Percentiles rank a stretch among this genome's conserved stretches.
These are phyloP conservation scores for Metschnikowia gelsemii DNA, from an alignment of 805 yeast genomes.

Conservation along the genomic window DNA sequence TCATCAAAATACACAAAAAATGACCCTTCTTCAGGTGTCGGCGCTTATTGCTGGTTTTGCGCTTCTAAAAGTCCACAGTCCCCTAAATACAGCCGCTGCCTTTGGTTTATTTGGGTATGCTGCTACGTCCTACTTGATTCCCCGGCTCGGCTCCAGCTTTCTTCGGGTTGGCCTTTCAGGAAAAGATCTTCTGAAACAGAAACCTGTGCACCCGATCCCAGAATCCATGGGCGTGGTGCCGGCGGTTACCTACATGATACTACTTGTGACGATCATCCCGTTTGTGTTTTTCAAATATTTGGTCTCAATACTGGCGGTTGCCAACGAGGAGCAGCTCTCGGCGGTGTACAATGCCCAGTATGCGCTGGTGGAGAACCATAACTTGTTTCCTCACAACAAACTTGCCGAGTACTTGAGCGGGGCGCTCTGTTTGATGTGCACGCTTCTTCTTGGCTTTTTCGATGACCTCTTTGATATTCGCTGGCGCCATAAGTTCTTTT, in stretches of 20 bases:
- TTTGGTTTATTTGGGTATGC: conserved; percentile 67
- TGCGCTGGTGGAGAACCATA: conserved; percentile 29
- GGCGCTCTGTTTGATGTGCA: conserved; percentile 76
- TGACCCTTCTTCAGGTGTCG: conserved; percentile 6
- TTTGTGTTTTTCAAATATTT: conserved; percentile 75
- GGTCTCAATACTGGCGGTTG: conserved; percentile 44
- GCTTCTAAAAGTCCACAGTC: conserved; percentile 32
- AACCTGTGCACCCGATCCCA: conserved; percentile 65
- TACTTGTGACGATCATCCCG: conserved; percentile 85
- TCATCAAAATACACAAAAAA: background rate
- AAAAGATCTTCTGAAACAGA: conserved; percentile 74
- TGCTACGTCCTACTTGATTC: conserved; percentile 61
- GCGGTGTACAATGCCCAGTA: conserved; percentile 38
- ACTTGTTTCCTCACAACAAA: conserved; percentile 72
- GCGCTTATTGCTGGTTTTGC: conserved; percentile 13
- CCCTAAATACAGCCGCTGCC: conserved; percentile 61
- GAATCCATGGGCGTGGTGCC: conserved; percentile 92
- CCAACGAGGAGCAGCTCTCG: conserved; percentile 36
- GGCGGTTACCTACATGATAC: conserved; percentile 74
- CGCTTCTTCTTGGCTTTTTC: conserved; percentile 80
- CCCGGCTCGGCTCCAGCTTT: conserved; percentile 64
- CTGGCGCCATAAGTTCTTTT: conserved; percentile 95
- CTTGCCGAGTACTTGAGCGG: conserved; percentile 86
- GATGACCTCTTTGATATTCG: conserved; percentile 95
- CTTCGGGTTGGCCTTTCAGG: conserved; percentile 82